These are phyloP conservation scores for Claviceps africana DNA, from an alignment of 2,329 filamentous ascomycete species.

Conservation along the genomic window DNA sequence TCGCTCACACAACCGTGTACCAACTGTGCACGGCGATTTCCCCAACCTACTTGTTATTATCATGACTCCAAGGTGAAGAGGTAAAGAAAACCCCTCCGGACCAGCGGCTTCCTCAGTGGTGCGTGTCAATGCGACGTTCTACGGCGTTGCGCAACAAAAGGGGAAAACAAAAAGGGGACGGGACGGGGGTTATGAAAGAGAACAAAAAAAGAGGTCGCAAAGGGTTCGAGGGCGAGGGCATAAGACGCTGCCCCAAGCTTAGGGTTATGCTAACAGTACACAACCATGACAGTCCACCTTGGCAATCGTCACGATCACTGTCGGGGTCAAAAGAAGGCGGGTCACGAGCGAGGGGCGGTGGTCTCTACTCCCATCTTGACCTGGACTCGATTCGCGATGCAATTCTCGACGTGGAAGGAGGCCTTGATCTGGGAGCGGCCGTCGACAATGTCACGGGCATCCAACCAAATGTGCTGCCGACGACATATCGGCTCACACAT, in stretches of 20 bases:
- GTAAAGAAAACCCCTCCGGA: constrained; percentile 2
- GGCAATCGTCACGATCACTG: background rate
- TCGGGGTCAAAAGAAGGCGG: constrained; percentile 9
- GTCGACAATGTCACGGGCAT: constrained; percentile 4
- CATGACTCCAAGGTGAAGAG: constrained; percentile 12
- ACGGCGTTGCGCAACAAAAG: no score
- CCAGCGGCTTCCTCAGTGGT: background rate
- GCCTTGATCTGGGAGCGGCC: constrained; percentile 3
- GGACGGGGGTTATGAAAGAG: no score
- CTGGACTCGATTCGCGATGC: constrained; percentile 20
- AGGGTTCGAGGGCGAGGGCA: no score
- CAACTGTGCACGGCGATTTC: constrained; percentile 38
- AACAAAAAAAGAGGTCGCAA: no score
- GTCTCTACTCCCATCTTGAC: constrained; percentile 24
- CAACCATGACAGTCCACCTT: background rate
- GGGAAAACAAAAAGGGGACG: no score
- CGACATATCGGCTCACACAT: constrained; percentile 2
- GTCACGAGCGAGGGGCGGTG: constrained; percentile 5
- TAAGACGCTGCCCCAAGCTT: background rate
- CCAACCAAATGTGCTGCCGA: constrained; percentile 2
- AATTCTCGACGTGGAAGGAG: constrained; percentile 18
- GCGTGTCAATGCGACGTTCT: background rate
- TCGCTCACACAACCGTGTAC: constrained; percentile 40
- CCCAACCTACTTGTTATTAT: constrained; percentile 37
- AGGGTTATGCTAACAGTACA: background rate